Base-by-base conservation (phyloP, 2,329 filamentous ascomycete species). In the Pseudocercospora fijiensis region DNA sequence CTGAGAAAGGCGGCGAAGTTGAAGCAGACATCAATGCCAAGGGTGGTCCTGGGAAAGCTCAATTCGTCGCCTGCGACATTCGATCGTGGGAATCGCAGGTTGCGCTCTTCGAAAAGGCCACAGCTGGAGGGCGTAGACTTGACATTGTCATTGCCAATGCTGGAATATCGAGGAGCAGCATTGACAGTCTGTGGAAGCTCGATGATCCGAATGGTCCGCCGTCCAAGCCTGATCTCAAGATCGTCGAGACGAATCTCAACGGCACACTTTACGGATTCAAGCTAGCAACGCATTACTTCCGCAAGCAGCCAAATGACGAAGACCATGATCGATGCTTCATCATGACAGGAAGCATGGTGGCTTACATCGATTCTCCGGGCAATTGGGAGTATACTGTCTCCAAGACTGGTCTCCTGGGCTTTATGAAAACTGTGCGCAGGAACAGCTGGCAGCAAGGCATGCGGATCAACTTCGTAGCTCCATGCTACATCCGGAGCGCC, bases 341-440 rank as follows among this genome's bases (percentile, higher is more conserved):
- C 49, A 65, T 64, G 55, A 82, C 78, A 0, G 80, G 79, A 3
- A 81, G 79, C 61, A 77, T 83, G 72, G 79, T 79, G 0, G 63
- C 63, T 8, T 67, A 61, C n/a, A 62, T 67, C 43, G 63, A 67
- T 26, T 52, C 56, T 18, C 60, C 63, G 9, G 64, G 57, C 10
- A 64, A 64, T 16, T 62, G 52, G 24, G 58, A 52, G 7, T 64
- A 67, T 28, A 52, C 53, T 8, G 47, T 51, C n/a, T 60, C 58
- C 28, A 65, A 65, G 45, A 65, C 62, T 57, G 65, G 33, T 22
- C 58, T 67, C 16, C 59, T 62, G 22, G 65, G 65, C n/a, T 18
- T 67, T 16, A 65, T 67, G 59, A 33, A 62, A 22, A 67, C 62
- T 4, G 56, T 65, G 10, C 59, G 65, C 9, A 26, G 59, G 1